A percentile compares a stretch with the other conserved stretches of the same genome.
These are phyloP conservation scores for Populus alba DNA, from an alignment of 345 rosid species.

Conservation along the genomic window DNA sequence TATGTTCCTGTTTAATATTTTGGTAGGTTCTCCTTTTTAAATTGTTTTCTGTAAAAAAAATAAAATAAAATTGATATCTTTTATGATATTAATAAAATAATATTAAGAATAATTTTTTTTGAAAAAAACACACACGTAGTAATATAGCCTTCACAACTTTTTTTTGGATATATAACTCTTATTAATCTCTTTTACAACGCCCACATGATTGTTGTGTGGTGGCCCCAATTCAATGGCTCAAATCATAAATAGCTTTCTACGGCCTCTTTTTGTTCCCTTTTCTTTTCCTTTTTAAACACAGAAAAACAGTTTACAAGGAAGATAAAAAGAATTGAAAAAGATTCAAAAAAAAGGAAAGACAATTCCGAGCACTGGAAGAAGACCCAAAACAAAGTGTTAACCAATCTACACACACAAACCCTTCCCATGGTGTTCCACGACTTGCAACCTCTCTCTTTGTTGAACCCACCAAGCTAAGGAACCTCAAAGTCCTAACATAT, in stretches of 20 bases:
- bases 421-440: background rate
- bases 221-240: slow-evolving; percentile 10
- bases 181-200: background rate
- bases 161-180: background rate
- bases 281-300: background rate
- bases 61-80: no score
- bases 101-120: background rate
- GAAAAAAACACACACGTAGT: no score
- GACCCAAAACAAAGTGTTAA: background rate
- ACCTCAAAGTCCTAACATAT: background rate
- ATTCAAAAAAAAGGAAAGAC: slow-evolving; percentile 3
- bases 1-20: no score
- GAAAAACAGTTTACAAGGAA: background rate
- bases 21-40: no score
- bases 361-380: background rate
- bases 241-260: slow-evolving; percentile 3
- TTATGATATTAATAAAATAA: no score
- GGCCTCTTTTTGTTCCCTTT: slow-evolving; percentile 14
- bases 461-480: slow-evolving; percentile 15
- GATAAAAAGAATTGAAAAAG: background rate
- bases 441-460: slow-evolving; percentile 1
- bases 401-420: background rate
- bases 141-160: background rate
- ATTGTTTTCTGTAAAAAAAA: no score
- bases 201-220: slow-evolving; percentile 34